A percentile compares a stretch with the other conserved stretches of the same genome.
Conservation (phyloP, 2,329 filamentous ascomycete genomes). For the Alternaria novae-zelandiae region DNA sequence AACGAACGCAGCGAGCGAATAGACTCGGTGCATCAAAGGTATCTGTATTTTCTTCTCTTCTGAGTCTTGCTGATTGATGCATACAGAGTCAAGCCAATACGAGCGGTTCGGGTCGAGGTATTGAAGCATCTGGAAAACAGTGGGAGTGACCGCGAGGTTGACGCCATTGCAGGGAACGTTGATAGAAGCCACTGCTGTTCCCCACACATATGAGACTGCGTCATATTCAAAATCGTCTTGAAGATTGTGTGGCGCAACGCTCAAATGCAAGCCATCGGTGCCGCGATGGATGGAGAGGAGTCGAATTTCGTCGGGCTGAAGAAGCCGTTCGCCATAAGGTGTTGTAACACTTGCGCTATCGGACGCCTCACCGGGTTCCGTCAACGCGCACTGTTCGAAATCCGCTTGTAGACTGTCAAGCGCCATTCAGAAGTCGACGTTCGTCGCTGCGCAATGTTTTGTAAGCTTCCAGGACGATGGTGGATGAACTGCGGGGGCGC, state of each 20-base stretch:
- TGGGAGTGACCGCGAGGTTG: not conserved
- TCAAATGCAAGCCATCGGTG: not conserved
- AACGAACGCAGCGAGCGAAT: not conserved
- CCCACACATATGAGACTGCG: not conserved
- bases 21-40: not conserved
- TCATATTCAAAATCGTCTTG: not conserved
- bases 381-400: not conserved
- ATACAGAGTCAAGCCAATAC: not conserved
- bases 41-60: not conserved
- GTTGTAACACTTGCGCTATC: not conserved
- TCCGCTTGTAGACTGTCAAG: not conserved
- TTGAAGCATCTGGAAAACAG: not conserved
- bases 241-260: not conserved
- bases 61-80: not conserved
- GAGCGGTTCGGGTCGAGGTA: fast-evolving
- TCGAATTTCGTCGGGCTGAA: not conserved
- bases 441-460: not conserved
- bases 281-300: not conserved
- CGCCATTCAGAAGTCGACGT: not conserved
- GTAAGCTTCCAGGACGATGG: not conserved
- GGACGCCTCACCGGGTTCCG: fast-evolving
- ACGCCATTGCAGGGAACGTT: not conserved
- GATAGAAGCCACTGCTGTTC: not conserved
- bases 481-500: not conserved
- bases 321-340: not conserved